Base-by-base conservation (phyloP, 495 filamentous ascomycete species). In the Penicillium angulare region DNA sequence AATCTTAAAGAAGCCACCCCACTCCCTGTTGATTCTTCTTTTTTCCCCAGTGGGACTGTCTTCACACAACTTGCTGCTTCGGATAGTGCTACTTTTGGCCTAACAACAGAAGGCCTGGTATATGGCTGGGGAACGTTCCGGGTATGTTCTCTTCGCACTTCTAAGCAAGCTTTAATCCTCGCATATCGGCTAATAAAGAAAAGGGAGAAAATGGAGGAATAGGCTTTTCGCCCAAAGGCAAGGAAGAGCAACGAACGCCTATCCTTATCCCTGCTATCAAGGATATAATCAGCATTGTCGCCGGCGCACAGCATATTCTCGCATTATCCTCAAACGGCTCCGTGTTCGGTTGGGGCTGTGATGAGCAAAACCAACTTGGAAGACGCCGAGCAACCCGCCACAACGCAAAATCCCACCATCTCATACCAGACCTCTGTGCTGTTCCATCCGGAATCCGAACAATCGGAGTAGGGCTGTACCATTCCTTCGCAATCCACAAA, bases 91-190 rank as follows among this genome's bases (percentile, higher is more conserved):
- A 79, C 76, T 18, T 84, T 86, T 60, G 83, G 76, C 33, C 60
- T 87, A 13, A 86, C 84, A 12, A 76, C 84, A 42, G 76, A 82
- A 35, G 84, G 84, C 29, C 62, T 66, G n/a, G 82, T 87, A 18
- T 86, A 82, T 60, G 84, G 83, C 24, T 87, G 84, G 84, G 84
- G 84, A 46, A 82, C 43, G 2, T 47, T 47, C 31, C 43, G 43
- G 18, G 43, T 47, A 47, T 8, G 43, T 22, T 47, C n/a, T 16
- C 39, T 8, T 31, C 13, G 13, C 35, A 3, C 18, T 26, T 20
- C 9, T 31, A n/a, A 12, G 10, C 13, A 20, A 15, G 12, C 13
- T 15, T 24, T 7, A 7, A 24, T 0, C 12, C 16, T n/a, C 10
- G 15, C 8, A 8, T 16, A 20, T 18, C 31, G 8, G 24, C 29